Evolutionary conservation across 805 yeast genomes (phyloP).

Genomic region (Jamesozyma gamospora): DNA sequence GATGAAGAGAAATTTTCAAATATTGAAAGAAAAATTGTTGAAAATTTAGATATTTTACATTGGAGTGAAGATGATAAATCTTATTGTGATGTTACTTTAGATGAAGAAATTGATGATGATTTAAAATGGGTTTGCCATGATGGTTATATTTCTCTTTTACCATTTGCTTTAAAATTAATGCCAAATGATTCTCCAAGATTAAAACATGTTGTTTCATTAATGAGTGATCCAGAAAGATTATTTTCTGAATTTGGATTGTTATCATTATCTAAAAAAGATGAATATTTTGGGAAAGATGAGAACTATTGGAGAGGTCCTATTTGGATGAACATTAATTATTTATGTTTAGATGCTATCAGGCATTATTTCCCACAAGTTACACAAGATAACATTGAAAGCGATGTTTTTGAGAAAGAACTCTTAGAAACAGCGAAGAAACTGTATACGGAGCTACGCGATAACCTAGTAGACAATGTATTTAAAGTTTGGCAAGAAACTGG

Average conservation of each 20-base stretch:
- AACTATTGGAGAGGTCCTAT: slow-evolving; percentile 94
- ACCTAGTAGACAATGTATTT: slow-evolving; percentile 58
- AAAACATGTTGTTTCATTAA: slow-evolving; percentile 41
- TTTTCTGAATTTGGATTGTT: slow-evolving; percentile 76
- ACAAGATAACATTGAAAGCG: slow-evolving; percentile 10
- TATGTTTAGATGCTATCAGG: slow-evolving; percentile 59
- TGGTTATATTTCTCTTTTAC: slow-evolving; percentile 82
- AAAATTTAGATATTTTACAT: slow-evolving; percentile 62
- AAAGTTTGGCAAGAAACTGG: slow-evolving; percentile 69
- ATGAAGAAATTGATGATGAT: slow-evolving; percentile 53
- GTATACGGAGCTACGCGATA: slow-evolving; percentile 51
- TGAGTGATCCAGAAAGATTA: slow-evolving; percentile 61
- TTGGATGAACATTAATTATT: slow-evolving; percentile 86
- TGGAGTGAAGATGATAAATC: slow-evolving; percentile 62
- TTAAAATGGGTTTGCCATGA: slow-evolving; percentile 59
- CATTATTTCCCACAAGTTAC: slow-evolving; percentile 37
- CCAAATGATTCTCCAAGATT: slow-evolving; percentile 40
- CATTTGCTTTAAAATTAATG: slow-evolving; percentile 65
- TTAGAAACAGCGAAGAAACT: slow-evolving; percentile 34
- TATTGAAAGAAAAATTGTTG: slow-evolving; percentile 46
- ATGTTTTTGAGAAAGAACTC: not conserved
- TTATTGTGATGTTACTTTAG: slow-evolving; percentile 70
- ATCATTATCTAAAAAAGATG: slow-evolving; percentile 62
- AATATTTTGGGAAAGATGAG: slow-evolving; percentile 63
- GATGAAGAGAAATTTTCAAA: slow-evolving; percentile 47